Percentiles rank a stretch among this genome's conserved stretches.
phyloP scores from a whole-genome alignment of 1,139 yeast species.

The Tardiomyces blankii region DNA sequence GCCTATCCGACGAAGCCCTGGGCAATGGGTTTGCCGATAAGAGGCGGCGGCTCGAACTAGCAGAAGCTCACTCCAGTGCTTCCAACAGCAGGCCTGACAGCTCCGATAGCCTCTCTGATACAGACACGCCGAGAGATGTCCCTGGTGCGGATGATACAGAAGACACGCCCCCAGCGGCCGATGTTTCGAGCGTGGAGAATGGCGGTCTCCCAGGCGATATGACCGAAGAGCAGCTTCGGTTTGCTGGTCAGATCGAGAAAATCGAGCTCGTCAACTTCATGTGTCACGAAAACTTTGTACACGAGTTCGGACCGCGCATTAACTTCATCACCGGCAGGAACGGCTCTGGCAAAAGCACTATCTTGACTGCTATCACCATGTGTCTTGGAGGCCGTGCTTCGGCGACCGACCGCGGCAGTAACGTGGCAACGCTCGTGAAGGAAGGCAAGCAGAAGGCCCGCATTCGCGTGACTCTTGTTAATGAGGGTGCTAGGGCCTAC shows the following conservation, averaged over 20 bases:
- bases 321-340: conserved; percentile 91
- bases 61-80: too few species aligned
- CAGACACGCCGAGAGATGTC: too few species aligned
- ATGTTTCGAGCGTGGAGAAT: too few species aligned
- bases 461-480: conserved; percentile 47
- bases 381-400: conserved; percentile 92
- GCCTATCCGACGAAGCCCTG: too few species aligned
- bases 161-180: too few species aligned
- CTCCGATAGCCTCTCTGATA: too few species aligned
- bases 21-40: too few species aligned
- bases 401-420: conserved; percentile 78
- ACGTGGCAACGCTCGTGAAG: conserved; percentile 58
- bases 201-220: background rate
- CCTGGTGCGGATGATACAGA: too few species aligned
- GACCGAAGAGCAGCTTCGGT: conserved; percentile 1
- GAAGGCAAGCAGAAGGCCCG: conserved; percentile 64
- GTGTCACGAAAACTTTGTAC: conserved; percentile 75
- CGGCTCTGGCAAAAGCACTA: conserved; percentile 93
- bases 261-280: conserved; percentile 23
- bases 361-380: conserved; percentile 80
- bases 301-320: conserved; percentile 70
- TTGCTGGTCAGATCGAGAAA: conserved; percentile 15
- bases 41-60: too few species aligned
- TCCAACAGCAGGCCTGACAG: too few species aligned
- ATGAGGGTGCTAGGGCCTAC: conserved; percentile 56